A percentile compares a stretch with the other conserved stretches of the same genome.
Conservation (phyloP, 176 grass and related monocot species). For the Elaeis guineensis region DNA sequence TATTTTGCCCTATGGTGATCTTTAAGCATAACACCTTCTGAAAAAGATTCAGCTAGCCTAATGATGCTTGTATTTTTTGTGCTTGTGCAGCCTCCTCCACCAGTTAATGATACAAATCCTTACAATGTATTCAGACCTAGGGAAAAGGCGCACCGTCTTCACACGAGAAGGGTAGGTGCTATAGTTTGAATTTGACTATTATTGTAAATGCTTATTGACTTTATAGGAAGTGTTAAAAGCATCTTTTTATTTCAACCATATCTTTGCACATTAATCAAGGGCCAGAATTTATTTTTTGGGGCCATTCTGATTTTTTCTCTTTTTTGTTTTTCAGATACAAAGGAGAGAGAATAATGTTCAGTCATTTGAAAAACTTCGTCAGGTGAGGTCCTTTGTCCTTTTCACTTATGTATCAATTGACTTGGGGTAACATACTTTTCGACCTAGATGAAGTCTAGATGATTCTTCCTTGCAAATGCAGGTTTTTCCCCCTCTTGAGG, state of each 20-base stretch:
- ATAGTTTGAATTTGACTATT: background rate
- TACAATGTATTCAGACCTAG: conserved; percentile 99
- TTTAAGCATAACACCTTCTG: no score
- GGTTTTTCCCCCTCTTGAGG: no score
- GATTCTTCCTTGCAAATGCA: no score
- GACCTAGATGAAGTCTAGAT: background rate
- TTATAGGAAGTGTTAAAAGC: no score
- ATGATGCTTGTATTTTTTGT: conserved; percentile 28
- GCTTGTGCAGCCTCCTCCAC: conserved; percentile 74
- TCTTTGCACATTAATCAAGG: no score
- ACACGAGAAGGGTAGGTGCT: conserved; percentile 88
- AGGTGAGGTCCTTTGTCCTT: conserved; percentile 30
- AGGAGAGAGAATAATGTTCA: conserved; percentile 96
- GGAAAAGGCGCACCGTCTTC: conserved; percentile 87
- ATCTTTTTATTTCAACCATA: no score
- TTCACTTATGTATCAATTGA: background rate
- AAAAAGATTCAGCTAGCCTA: background rate
- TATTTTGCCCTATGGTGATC: no score
- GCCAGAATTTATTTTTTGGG: no score
- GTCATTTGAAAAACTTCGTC: conserved; percentile 84
- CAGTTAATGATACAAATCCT: conserved; percentile 90
- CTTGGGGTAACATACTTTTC: background rate
- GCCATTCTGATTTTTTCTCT: conserved; percentile 16
- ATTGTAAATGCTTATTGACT: conserved; percentile 4
- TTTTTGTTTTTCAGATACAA: conserved; percentile 79